Conservation (phyloP, 2,329 filamentous ascomycete genomes). For the Fusarium napiforme region DNA sequence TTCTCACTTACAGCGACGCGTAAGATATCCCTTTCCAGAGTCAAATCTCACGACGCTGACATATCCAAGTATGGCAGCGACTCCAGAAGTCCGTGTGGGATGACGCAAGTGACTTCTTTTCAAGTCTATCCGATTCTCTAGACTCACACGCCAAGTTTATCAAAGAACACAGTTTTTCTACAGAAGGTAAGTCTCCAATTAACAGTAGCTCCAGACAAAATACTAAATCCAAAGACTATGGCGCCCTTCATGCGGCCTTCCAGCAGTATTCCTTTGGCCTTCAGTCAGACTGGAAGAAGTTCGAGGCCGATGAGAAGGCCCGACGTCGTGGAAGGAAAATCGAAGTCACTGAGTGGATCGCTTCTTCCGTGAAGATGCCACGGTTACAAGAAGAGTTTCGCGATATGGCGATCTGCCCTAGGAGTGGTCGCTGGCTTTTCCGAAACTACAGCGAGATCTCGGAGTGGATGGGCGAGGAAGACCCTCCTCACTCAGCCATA, state of each 20-base stretch:
- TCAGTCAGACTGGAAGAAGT: background rate
- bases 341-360: background rate
- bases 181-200: too few relatives aligned
- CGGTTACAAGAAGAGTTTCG: background rate
- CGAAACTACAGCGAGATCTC: background rate
- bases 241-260: background rate
- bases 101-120: too few relatives aligned
- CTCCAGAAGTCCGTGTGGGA: too few relatives aligned
- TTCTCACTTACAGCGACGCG: too few relatives aligned
- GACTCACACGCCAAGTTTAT: too few relatives aligned
- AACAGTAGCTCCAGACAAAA: background rate
- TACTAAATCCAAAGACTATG: background rate
- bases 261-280: background rate
- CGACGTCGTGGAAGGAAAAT: background rate
- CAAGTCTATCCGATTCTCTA: too few relatives aligned
- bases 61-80: too few relatives aligned
- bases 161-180: too few relatives aligned
- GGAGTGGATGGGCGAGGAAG: conserved; percentile 7
- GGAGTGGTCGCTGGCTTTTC: conserved; percentile 2
- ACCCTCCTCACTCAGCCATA: background rate
- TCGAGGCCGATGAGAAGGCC: background rate
- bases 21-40: too few relatives aligned
- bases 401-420: background rate
- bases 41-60: too few relatives aligned
- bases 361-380: background rate